Conservation (phyloP, 2,329 filamentous ascomycete species). For the Calonectria pauciramosa region DNA sequence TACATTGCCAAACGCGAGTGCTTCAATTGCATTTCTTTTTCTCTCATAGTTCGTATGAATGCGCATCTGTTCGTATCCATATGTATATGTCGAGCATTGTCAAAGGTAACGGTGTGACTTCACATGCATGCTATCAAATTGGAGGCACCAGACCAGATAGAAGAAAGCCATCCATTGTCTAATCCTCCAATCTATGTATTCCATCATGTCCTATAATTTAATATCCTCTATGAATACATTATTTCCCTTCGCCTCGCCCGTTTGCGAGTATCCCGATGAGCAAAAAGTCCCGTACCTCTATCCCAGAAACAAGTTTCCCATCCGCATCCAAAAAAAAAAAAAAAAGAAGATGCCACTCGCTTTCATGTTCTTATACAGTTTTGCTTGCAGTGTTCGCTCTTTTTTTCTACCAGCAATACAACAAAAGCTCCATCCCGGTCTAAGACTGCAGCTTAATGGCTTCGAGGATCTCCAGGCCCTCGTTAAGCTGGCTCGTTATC, state of each 20-base stretch:
- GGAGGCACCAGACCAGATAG: background rate
- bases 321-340: background rate
- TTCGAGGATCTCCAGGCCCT: conserved; percentile 9
- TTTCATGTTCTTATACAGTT: background rate
- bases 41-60: background rate
- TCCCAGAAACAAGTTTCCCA: background rate
- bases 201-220: background rate
- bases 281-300: background rate
- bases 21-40: background rate
- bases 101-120: too few species aligned
- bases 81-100: background rate
- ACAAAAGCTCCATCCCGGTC: background rate
- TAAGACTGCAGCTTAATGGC: background rate
- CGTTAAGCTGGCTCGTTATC: conserved; percentile 4
- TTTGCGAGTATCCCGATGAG: background rate
- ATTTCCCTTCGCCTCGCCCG: too few species aligned
- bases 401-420: background rate
- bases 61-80: background rate
- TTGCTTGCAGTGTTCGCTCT: background rate
- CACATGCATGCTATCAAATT: background rate
- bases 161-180: background rate
- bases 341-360: background rate
- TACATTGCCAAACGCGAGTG: background rate
- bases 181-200: background rate
- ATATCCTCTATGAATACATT: background rate